Conservation (phyloP, 2,329 filamentous ascomycete genomes). For the Mycosphaerella sp. region DNA sequence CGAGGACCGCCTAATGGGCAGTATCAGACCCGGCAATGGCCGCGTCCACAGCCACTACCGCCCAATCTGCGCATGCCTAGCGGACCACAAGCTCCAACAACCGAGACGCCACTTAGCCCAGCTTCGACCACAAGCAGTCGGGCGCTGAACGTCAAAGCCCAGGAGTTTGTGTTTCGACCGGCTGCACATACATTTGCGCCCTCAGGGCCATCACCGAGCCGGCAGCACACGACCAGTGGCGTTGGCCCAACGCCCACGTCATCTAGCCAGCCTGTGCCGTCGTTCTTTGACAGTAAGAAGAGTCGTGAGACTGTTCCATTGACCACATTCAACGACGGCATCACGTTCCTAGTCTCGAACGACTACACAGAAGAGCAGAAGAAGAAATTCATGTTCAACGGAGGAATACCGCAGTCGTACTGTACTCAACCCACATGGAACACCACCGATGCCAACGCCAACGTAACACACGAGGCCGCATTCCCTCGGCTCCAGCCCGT, state of each 20-base stretch:
- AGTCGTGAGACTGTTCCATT: conserved; percentile 60
- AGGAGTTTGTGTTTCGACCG: conserved; percentile 80
- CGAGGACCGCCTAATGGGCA: conserved; percentile 3
- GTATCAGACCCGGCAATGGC: neutral
- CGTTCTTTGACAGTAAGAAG: conserved; percentile 28
- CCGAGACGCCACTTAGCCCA: conserved; percentile 42
- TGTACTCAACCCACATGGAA: conserved; percentile 84
- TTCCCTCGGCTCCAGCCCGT: conserved; percentile 64
- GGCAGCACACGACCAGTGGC: conserved; percentile 39
- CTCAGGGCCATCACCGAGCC: conserved; percentile 63
- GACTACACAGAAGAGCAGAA: conserved; percentile 53
- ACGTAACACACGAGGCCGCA: conserved; percentile 72
- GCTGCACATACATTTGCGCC: conserved; percentile 74
- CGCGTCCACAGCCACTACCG: conserved; percentile 43
- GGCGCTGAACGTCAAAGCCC: conserved; percentile 56
- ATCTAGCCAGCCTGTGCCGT: conserved; percentile 16
- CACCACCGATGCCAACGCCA: conserved; percentile 60
- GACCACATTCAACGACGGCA: conserved; percentile 46
- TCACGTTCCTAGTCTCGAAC: conserved; percentile 58
- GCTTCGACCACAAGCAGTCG: conserved; percentile 41
- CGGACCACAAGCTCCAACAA: conserved; percentile 27
- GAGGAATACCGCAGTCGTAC: conserved; percentile 76
- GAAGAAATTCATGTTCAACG: conserved; percentile 65
- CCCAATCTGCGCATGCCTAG: conserved; percentile 63
- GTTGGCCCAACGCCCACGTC: conserved; percentile 21